Evolutionary conservation across 805 yeast genomes (phyloP).

Genomic region (Nakazawaea anatomiae): DNA sequence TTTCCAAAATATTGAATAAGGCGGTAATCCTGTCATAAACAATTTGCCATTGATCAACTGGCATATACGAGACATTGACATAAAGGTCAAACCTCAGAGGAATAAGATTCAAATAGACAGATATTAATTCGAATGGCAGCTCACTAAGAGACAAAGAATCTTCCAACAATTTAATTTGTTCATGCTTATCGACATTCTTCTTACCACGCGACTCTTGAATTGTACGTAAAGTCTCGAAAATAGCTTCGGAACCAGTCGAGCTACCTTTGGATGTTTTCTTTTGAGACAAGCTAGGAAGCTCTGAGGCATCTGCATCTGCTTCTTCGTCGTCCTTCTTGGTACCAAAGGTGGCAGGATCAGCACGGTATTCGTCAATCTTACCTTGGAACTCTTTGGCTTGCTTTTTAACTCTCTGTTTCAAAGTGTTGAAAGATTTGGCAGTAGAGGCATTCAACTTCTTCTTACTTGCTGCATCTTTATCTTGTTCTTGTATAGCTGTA

Average conservation of each 20-base stretch:
- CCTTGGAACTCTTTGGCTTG: slow-evolving; percentile 62
- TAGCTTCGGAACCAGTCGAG: slow-evolving; percentile 33
- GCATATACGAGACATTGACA: slow-evolving; percentile 63
- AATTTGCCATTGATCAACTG: slow-evolving; percentile 73
- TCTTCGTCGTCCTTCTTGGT: slow-evolving; percentile 32
- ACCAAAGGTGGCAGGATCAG: slow-evolving; percentile 72
- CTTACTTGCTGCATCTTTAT: slow-evolving; percentile 45
- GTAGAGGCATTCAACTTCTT: slow-evolving; percentile 78
- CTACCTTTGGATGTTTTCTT: slow-evolving; percentile 32
- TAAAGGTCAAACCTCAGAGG: slow-evolving; percentile 85
- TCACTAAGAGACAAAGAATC: slow-evolving; percentile 44
- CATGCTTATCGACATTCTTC: slow-evolving; percentile 80
- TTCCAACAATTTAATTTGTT: slow-evolving; percentile 72
- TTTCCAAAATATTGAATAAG: slow-evolving; percentile 66
- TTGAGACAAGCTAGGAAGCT: slow-evolving; percentile 28
- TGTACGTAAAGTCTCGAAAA: slow-evolving; percentile 67
- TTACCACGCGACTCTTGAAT: slow-evolving; percentile 92
- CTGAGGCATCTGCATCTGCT: slow-evolving; percentile 21
- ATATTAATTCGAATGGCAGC: slow-evolving; percentile 68
- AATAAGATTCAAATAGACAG: slow-evolving; percentile 72
- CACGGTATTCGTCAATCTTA: slow-evolving; percentile 53
- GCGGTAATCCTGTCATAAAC: slow-evolving; percentile 56
- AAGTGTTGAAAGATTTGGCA: slow-evolving; percentile 80
- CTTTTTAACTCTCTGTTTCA: slow-evolving; percentile 84
- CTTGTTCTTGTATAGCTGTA: slow-evolving; percentile 50